phyloP scores from a whole-genome alignment of 768 basidiomycete species.

The Mrakia frigida region DNA sequence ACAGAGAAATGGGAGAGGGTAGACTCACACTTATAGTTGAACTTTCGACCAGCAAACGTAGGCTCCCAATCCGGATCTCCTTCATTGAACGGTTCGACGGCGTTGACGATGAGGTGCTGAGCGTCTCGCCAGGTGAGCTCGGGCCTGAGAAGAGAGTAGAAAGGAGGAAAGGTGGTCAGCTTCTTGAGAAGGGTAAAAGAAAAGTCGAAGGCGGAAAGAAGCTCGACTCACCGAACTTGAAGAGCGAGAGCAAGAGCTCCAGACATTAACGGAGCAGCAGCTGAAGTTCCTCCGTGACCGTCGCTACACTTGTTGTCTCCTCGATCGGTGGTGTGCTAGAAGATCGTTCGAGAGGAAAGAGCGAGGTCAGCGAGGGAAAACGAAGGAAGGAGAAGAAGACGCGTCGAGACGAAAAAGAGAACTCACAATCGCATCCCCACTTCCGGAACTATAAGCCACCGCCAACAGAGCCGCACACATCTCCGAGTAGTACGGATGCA shows the following conservation, averaged over 20 bases:
- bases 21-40: conserved; percentile 69
- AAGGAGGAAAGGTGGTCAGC: conserved; percentile 25
- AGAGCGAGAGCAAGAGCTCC: conserved; percentile 89
- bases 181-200: background rate
- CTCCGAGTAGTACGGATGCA: conserved; percentile 96
- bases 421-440: conserved; percentile 85
- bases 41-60: conserved; percentile 63
- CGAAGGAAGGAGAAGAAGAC: background rate
- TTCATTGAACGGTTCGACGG: conserved; percentile 66
- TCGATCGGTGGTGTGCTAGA: conserved; percentile 87
- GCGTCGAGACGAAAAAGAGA: background rate
- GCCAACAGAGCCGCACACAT: conserved; percentile 96
- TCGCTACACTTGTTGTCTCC: conserved; percentile 75
- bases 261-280: conserved; percentile 92
- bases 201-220: background rate
- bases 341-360: no score
- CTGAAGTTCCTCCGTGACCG: conserved; percentile 91
- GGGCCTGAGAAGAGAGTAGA: conserved; percentile 53
- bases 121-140: conserved; percentile 96
- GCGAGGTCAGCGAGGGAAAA: background rate
- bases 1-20: background rate
- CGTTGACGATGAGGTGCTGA: conserved; percentile 78
- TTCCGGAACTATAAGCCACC: conserved; percentile 91
- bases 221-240: conserved; percentile 62
- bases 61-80: conserved; percentile 92